A percentile compares a stretch with the other conserved stretches of the same genome.
Evolutionary conservation across 2,329 filamentous ascomycete species (phyloP).

Genomic region (Colletotrichum karsti): DNA sequence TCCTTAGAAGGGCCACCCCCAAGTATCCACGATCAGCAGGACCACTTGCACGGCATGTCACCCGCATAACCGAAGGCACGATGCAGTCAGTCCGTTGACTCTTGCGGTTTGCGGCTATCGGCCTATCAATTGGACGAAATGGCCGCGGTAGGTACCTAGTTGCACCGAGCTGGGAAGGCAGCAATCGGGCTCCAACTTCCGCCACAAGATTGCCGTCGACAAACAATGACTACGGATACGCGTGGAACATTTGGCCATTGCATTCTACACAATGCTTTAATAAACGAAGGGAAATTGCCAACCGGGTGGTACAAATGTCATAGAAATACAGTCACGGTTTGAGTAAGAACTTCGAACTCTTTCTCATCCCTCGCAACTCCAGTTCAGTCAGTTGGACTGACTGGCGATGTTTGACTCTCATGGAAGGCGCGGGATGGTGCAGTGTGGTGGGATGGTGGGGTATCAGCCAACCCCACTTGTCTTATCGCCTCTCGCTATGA

Average conservation of each 20-base stretch:
- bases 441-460: constrained; percentile 5
- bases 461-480: not conserved
- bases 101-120: constrained; percentile 12
- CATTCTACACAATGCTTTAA: no score
- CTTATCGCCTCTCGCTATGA: constrained; percentile 22
- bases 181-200: not conserved
- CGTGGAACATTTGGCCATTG: no score
- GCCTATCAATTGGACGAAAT: constrained; percentile 23
- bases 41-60: constrained; percentile 3
- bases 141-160: constrained; percentile 7
- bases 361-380: no score
- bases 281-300: not conserved
- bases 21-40: constrained; percentile 3
- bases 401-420: no score
- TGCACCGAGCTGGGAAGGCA: not conserved
- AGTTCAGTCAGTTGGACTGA: no score
- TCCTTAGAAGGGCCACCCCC: not conserved
- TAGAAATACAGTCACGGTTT: not conserved
- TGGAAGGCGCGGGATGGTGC: no score
- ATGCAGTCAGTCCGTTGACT: not conserved
- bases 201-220: not conserved
- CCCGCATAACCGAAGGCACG: constrained; percentile 19
- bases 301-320: no score
- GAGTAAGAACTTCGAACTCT: no score
- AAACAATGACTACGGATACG: not conserved